These are phyloP conservation scores for Spatholobus suberectus DNA, from an alignment of 306 rosid species.

Conservation along the genomic window DNA sequence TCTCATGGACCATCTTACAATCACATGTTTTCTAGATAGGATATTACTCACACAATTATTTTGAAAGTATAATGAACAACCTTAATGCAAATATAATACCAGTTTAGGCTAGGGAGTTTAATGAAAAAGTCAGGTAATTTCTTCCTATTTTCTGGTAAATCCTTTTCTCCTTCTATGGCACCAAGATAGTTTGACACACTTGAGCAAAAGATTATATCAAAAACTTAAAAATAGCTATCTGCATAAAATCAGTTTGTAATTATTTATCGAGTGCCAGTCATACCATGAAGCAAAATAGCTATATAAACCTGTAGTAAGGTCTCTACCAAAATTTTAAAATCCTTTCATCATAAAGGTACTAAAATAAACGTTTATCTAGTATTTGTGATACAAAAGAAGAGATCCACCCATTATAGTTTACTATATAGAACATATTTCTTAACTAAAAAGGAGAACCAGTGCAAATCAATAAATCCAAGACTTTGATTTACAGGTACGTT, in stretches of 20 bases:
- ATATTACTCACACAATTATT: not conserved
- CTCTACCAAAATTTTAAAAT: constrained; percentile 23
- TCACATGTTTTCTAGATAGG: not conserved
- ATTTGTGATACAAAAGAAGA: constrained; percentile 33
- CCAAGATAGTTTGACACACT: constrained; percentile 25
- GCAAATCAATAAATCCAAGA: constrained; percentile 25
- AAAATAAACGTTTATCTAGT: not conserved
- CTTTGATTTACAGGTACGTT: not conserved
- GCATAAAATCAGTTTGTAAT: not conserved
- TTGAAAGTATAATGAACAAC: not conserved
- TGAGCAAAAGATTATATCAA: constrained; percentile 23
- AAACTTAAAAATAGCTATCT: constrained; percentile 18
- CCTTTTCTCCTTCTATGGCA: constrained; percentile 7
- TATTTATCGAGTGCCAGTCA: constrained; percentile 19
- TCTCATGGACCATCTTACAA: not conserved
- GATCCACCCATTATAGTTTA: constrained; percentile 26
- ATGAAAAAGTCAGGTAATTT: not conserved
- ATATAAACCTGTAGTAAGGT: constrained; percentile 26
- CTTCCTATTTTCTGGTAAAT: not conserved
- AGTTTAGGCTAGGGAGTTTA: constrained; percentile 16
- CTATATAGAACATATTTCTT: constrained; percentile 3
- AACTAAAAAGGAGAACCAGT: not conserved
- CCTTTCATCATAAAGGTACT: not conserved
- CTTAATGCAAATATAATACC: constrained; percentile 12
- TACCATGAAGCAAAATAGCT: constrained; percentile 29